Evolutionary conservation across 371 early-diverging fungal species (phyloP), one percentile per base, ranked within the genome.

Genomic region (Apophysomyces elegans): DNA sequence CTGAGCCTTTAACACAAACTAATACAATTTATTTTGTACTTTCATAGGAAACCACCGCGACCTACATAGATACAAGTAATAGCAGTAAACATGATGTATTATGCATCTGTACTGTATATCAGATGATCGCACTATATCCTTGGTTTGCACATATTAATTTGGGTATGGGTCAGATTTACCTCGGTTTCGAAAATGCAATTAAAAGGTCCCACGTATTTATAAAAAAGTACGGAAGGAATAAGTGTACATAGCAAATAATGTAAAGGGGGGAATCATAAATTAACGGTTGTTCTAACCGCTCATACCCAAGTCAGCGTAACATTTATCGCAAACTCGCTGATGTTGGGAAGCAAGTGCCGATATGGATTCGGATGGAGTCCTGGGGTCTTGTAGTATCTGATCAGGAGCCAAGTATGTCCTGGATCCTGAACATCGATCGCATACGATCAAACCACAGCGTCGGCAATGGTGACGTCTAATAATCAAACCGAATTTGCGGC

Each of bases 391-490:
- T 21, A 82, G 66, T 35, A 84, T 78, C 60, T 76, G 74, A 5
- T 76, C 69, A 8, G 83, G 70, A 13, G 76, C 72, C 32, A 89
- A 67, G 58, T 75, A 77, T 0, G 81, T 69, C 16, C 86, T 83
- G 13, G 72, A 71, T 26, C 81, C 75, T 8, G 89, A 87, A 59
- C 90, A 93, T 32, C 75, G 71, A 71, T 90, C 90, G 69, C 94
- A 93, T 54, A 89, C 86, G 47, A 93, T 80, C 26, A 81, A 73
- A 7, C 94, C 93, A 80, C 94, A 93, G 35, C 90, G 87, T 67
- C 90, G 84, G 69, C 93, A 93, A 63, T 93, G 93, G 69, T 92
- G 94, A 58, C 92, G 84, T 59, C 94, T 77, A 35, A 89, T 41
- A 50, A 77, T 73, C 18, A 84, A 68, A 0, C 82, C 85, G 67